Base-by-base conservation (phyloP, 108 stramenopile species). In the Skeletonema tropicum region DNA sequence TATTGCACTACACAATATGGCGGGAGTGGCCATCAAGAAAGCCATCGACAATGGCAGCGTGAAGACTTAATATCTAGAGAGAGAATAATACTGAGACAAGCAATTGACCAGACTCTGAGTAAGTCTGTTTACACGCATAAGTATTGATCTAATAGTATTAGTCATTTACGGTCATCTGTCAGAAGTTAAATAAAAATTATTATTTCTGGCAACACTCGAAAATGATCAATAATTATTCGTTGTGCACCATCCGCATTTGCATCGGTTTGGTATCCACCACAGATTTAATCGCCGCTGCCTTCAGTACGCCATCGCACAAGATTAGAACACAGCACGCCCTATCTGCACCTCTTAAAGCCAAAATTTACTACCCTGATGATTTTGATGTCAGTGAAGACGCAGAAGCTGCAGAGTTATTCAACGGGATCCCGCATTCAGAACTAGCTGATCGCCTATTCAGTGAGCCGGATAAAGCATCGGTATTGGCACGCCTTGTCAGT, bases 401-500 rank as follows among this genome's bases (percentile, higher is more conserved):
- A 17, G 17, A 1, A 19, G 21, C 23, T 55, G 23, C 23, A 55
- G 64, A 46, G 15, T 39, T 30, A 11, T 69, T 19, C 60, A 39
- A 19, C 1, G 55, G 65, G 21, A 12, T 52, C 1, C 63, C 72
- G 12, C 2, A 35, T 21, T 57, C 48, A 30, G 23, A 55, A n/a
- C 23, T 55, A 23, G 52, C 52, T 6, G 52, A 55, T 23, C 52
- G 19, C 52, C 52, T 55, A 55, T 55, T 23, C 9, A 4, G 21
- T 55, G 21, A 55, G 5, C 52, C 19, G 9, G 52, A 55, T 5
- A 73, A 64, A 12, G 25, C 38, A 41, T 39, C 42, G 3, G 39
- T 31, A 42, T 61, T 76, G 29, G 75, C 67, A 17, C 75, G 60
- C 45, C 60, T 76, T 10, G 75, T 68, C 25, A 46, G 67, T 2